phyloP scores from a whole-genome alignment of 768 basidiomycete species.

The Chiua virens region DNA sequence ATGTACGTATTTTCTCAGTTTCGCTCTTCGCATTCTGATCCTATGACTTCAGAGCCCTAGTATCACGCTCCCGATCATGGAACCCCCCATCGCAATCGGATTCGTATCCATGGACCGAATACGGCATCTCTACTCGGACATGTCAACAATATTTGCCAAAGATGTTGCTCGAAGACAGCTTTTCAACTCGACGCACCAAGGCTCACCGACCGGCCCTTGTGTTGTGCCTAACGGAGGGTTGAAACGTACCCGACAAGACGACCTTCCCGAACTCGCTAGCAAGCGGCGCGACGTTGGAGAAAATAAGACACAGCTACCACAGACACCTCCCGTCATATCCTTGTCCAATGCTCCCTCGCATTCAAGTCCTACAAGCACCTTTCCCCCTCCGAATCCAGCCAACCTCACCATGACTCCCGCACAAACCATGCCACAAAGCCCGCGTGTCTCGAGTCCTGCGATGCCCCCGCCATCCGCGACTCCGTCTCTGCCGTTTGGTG shows the following conservation, averaged over 20 bases:
- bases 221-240: constrained; percentile 34
- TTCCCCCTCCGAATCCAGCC: constrained; percentile 18
- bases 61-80: constrained; percentile 56
- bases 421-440: constrained; percentile 28
- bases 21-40: constrained; percentile 5
- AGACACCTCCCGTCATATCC: constrained; percentile 32
- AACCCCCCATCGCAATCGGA: constrained; percentile 51
- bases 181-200: constrained; percentile 28
- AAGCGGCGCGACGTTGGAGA: constrained; percentile 76
- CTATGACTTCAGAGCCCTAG: constrained; percentile 27
- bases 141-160: constrained; percentile 62
- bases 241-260: constrained; percentile 65
- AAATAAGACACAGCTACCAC: constrained; percentile 46
- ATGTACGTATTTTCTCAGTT: constrained; percentile 36
- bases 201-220: constrained; percentile 17
- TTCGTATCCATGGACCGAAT: constrained; percentile 58
- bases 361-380: constrained; percentile 22
- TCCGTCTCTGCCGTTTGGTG: constrained; percentile 32
- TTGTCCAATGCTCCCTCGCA: constrained; percentile 16
- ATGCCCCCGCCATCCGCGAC: constrained; percentile 29
- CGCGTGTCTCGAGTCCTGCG: constrained; percentile 33
- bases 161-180: constrained; percentile 50
- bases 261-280: constrained; percentile 43
- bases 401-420: constrained; percentile 13
- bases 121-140: constrained; percentile 59